These are phyloP conservation scores for Aspergillus clavatus DNA, from an alignment of 2,329 filamentous ascomycete species.

Conservation along the genomic window DNA sequence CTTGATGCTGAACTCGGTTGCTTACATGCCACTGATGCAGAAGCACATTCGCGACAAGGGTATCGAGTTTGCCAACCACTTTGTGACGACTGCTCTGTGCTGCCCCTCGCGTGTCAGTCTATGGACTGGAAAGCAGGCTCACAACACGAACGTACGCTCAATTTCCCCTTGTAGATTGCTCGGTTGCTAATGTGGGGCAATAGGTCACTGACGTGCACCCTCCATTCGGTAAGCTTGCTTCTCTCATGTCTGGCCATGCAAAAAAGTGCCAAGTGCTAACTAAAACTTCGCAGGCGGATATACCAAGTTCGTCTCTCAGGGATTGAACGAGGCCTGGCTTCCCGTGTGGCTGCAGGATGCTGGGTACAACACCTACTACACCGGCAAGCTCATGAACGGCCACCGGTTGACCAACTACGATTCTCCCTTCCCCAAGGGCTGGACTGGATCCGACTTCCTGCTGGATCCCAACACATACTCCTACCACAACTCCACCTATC, in stretches of 20 bases:
- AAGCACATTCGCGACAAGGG: constrained; percentile 56
- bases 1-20: constrained; percentile 55
- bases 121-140: constrained; percentile 61
- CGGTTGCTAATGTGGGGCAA: not conserved
- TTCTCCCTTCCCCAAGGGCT: constrained; percentile 32
- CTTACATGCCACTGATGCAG: constrained; percentile 56
- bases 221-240: constrained; percentile 44
- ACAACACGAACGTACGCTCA: constrained; percentile 64
- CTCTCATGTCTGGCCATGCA: not conserved
- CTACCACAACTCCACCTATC: constrained; percentile 59
- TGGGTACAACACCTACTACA: constrained; percentile 52
- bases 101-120: constrained; percentile 64
- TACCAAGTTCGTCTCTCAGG: constrained; percentile 49
- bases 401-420: constrained; percentile 49
- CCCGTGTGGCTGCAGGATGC: constrained; percentile 50
- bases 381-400: constrained; percentile 53
- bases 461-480: constrained; percentile 51
- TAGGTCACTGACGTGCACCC: constrained; percentile 48
- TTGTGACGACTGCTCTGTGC: constrained; percentile 62
- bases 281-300: constrained; percentile 35
- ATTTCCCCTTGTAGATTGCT: too few relatives aligned
- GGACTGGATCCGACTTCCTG: constrained; percentile 36
- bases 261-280: not conserved
- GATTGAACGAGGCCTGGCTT: constrained; percentile 49
- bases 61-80: constrained; percentile 58